Conservation (phyloP, 2,329 filamentous ascomycete genomes). For the Exophiala spinifera region DNA sequence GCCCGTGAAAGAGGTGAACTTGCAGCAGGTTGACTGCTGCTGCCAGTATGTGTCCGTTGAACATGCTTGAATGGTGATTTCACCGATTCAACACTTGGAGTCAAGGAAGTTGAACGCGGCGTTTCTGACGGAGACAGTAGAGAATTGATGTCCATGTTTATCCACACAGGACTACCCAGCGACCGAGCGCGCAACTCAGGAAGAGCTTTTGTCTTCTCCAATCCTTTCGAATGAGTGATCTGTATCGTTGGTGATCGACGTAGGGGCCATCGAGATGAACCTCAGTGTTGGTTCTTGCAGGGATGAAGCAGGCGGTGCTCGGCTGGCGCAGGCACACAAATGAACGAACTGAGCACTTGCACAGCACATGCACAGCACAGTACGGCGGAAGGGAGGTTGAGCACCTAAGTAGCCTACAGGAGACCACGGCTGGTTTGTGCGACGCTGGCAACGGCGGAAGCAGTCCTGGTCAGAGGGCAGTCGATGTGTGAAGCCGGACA, state of each 20-base stretch:
- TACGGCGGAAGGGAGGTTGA: too few species aligned
- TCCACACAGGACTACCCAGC: background rate
- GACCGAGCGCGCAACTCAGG: background rate
- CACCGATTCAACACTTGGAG: slow-evolving; percentile 32
- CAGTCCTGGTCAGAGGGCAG: background rate
- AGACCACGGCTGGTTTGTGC: background rate
- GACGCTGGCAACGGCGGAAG: background rate
- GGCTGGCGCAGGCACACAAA: background rate
- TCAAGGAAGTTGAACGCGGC: slow-evolving; percentile 11
- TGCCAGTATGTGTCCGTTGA: slow-evolving; percentile 36
- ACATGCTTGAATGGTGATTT: slow-evolving; percentile 38
- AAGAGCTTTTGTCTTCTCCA: slow-evolving; percentile 4
- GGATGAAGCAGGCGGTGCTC: background rate
- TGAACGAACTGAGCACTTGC: background rate
- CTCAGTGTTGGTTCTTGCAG: background rate
- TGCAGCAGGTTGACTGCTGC: slow-evolving; percentile 27
- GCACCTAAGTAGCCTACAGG: too few species aligned
- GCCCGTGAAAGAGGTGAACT: slow-evolving; percentile 42
- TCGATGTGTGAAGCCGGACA: background rate
- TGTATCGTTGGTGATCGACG: background rate
- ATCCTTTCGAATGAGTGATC: slow-evolving; percentile 11
- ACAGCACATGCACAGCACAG: too few species aligned
- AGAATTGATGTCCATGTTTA: slow-evolving; percentile 28
- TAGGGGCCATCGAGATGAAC: slow-evolving; percentile 9
- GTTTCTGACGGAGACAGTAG: slow-evolving; percentile 26